Evolutionary conservation across 208 protist genomes (phyloP), one percentile per base, ranked within the genome.

Genomic region (Trypanosoma platydactyli): DNA sequence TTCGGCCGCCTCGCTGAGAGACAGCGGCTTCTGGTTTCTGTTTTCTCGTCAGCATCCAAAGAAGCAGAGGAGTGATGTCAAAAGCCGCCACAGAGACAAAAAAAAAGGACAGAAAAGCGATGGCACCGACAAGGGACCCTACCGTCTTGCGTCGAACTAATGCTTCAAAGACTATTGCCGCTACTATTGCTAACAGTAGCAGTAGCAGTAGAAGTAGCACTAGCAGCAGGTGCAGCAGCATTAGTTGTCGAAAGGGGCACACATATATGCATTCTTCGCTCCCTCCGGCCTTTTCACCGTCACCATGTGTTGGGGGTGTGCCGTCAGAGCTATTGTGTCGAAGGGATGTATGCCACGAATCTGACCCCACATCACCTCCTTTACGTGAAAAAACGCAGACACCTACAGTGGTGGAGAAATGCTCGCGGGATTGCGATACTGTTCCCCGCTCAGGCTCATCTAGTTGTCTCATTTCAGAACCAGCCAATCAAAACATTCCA

Each of bases 311-410:
- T 30, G 56, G 15, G 11, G 9, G n/a, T 5, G 27, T 1, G 25
- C 20, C 16, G 35, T 29, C 11, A 6, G 20, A 25, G 54, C 29
- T 5, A 25, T 45, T 29, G 18, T 33, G 29, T 30, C 16, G 20
- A 55, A 30, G 4, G 9, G 16, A 29, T 7, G 11, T 12, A 27
- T 15, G 15, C 12, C 42, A 20, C 16, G 29, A 52, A 7, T 54
- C 45, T 20, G 46, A 52, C 45, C 11, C 25, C 59, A n/a, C 42
- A n/a, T 69, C 64, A 12, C 64, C 64, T 11, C 64, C 64, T n/a
- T 24, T 41, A 3, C 49, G 65, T 22, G 65, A 62, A 45, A 64
- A 64, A 33, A 71, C 65, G 29, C 29, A 33, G 29, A 51, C 48
- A 35, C 65, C 65, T 1, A 50, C 0, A 7, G 35, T 4, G n/a